These are phyloP conservation scores for Cryptosporidium felis DNA, from an alignment of 169 alveolate species.

Conservation along the genomic window DNA sequence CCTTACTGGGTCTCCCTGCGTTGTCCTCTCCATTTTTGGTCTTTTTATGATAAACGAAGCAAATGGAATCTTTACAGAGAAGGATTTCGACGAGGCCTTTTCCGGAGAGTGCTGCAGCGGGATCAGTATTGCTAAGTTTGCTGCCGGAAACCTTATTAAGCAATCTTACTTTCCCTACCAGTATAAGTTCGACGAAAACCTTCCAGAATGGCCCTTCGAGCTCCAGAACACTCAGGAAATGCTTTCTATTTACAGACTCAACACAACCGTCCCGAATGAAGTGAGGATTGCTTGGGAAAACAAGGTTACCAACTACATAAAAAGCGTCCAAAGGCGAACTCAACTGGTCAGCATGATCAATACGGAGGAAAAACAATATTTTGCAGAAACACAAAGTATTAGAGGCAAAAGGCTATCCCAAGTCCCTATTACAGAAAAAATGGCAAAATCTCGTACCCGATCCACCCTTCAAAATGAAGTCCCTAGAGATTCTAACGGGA, in stretches of 20 bases:
- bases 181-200: conserved; percentile 25
- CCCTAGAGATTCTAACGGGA: too few relatives aligned
- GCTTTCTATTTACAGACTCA: conserved; percentile 54
- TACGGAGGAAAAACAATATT: not conserved
- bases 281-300: conserved; percentile 67
- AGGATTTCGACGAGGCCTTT: conserved; percentile 52
- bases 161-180: conserved; percentile 51
- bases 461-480: too few relatives aligned
- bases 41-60: conserved; percentile 44
- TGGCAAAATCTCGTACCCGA: too few relatives aligned
- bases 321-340: conserved; percentile 37
- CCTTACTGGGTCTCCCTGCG: conserved; percentile 50
- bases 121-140: conserved; percentile 34
- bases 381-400: too few relatives aligned
- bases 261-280: conserved; percentile 47
- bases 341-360: not conserved
- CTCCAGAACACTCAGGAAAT: conserved; percentile 40
- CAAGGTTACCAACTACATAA: conserved; percentile 26
- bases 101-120: conserved; percentile 69
- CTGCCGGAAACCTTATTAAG: conserved; percentile 54
- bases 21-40: conserved; percentile 47
- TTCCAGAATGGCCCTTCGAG: conserved; percentile 63
- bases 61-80: conserved; percentile 43
- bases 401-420: too few relatives aligned
- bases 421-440: too few relatives aligned